phyloP scores from a whole-genome alignment of 2,329 filamentous ascomycete species.

The Colletotrichum lupini region DNA sequence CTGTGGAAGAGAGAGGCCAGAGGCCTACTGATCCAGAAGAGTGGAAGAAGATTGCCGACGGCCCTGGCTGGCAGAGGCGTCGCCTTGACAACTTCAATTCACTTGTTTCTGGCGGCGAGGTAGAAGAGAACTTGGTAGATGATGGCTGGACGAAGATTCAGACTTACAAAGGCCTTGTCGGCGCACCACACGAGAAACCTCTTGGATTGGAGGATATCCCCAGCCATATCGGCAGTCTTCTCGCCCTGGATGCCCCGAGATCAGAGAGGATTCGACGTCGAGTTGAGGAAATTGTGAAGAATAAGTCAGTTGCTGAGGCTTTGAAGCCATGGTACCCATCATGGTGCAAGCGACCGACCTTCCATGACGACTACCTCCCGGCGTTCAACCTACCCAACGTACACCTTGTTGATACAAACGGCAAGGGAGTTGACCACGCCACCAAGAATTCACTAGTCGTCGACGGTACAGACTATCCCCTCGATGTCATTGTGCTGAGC shows the following conservation, averaged over 20 bases:
- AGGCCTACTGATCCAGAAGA: conserved; percentile 52
- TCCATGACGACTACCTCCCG: conserved; percentile 69
- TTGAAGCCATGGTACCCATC: conserved; percentile 70
- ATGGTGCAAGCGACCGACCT: conserved; percentile 73
- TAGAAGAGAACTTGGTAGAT: conserved; percentile 53
- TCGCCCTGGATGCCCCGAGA: conserved; percentile 53
- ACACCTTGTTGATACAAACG: conserved; percentile 68
- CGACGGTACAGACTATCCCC: conserved; percentile 57
- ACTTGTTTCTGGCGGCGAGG: conserved; percentile 46
- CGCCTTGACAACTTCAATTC: conserved; percentile 57
- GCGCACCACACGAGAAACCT: conserved; percentile 38
- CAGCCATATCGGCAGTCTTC: conserved; percentile 48
- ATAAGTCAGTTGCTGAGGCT: conserved; percentile 59
- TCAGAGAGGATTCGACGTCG: conserved; percentile 58
- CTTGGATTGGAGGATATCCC: conserved; percentile 37
- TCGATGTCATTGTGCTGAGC: conserved; percentile 52
- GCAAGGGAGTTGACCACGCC: conserved; percentile 59
- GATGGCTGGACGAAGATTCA: conserved; percentile 60
- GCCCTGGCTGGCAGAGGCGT: conserved; percentile 60
- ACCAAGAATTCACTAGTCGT: conserved; percentile 60
- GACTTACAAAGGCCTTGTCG: conserved; percentile 51
- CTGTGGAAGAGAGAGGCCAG: conserved; percentile 51
- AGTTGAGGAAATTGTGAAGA: conserved; percentile 62
- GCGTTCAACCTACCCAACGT: conserved; percentile 70
- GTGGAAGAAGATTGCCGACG: conserved; percentile 50